phyloP scores from a whole-genome alignment of 345 rosid species.

The Toxicodendron radicans region DNA sequence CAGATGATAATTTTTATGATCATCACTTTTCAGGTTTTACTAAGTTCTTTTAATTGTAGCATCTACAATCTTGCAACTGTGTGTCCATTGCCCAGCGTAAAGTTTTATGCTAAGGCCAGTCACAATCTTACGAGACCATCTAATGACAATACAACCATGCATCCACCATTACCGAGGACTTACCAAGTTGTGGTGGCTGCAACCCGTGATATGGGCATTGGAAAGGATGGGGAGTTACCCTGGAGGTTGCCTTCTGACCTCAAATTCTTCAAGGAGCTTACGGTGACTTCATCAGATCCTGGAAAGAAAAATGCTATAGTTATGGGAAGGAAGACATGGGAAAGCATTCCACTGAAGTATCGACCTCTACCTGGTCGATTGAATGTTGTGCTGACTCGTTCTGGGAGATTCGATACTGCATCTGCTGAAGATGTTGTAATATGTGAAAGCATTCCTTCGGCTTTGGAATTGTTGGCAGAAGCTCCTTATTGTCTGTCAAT shows the following conservation, averaged over 20 bases:
- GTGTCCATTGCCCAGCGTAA: neutral
- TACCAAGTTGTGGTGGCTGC: constrained; percentile 86
- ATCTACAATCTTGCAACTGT: constrained; percentile 1
- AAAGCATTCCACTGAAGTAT: constrained; percentile 55
- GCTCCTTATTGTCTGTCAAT: constrained; percentile 46
- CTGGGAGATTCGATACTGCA: constrained; percentile 36
- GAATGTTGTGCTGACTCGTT: constrained; percentile 66
- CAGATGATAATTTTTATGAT: neutral
- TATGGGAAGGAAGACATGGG: constrained; percentile 91
- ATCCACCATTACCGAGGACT: constrained; percentile 34
- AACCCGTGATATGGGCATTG: constrained; percentile 78
- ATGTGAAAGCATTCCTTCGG: constrained; percentile 53
- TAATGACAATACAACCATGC: constrained; percentile 21
- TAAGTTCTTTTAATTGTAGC: constrained; percentile 8
- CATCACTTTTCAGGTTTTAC: constrained; percentile 20
- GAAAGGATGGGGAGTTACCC: constrained; percentile 63
- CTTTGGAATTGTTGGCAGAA: constrained; percentile 59
- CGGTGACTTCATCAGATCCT: constrained; percentile 46
- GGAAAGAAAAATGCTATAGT: constrained; percentile 64
- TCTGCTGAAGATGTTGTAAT: constrained; percentile 56
- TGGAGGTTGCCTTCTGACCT: constrained; percentile 72
- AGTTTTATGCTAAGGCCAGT: constrained; percentile 16
- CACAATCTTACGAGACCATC: neutral
- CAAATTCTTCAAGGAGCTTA: constrained; percentile 59
- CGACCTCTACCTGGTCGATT: constrained; percentile 78